Evolutionary conservation across 495 filamentous ascomycete species (phyloP), one percentile per base, ranked within the genome.

Genomic region (Extremus antarcticus): DNA sequence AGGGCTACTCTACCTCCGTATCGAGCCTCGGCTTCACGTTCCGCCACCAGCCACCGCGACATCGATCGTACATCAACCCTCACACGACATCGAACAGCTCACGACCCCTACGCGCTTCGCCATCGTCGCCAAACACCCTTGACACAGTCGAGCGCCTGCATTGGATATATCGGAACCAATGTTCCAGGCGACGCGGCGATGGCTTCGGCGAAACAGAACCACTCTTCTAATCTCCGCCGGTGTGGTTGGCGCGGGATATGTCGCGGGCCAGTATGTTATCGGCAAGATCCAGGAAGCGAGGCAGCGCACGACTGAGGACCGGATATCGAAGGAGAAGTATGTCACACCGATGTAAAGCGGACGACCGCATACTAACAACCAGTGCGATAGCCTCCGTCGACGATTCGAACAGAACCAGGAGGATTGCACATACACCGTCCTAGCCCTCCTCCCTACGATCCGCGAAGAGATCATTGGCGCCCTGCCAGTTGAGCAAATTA

Each of bases 381-480:
- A 1, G 4, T 20, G 38, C 25, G 23, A 47, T 51, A 97, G 92
- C 71, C 76, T 98, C 59, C 87, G 90, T 46, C 85, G 92, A 53
- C 84, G 92, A 60, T 98, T 98, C 74, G 87, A 96, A 68, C 92
- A 97, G 68, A 97, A 98, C 65, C 92, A 98, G 63, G 91, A 94
- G 66, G 94, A 97, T 70, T 98, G 92, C 69, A 95, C 90, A 46
- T 94, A 88, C 68, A 98, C 92, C n/a, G 88, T 97, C 22, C 83
- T 95, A 16, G 92, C 88, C n/a, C 76, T 98, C 50, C 76, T 98
- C 11, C 94, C 94, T 1, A 92, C 89, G 29, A 87, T 88, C 3
- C 88, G 88, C 8, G 81, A 91, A 54, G 86, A 94, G 63, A 88
- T 98, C 57, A 72, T 95, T 55, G 83, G 88, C 56, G 85, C 84